Evolutionary conservation across 441 rosid genomes (phyloP), one percentile per base, ranked within the genome.

Genomic region (Jatropha multifida): DNA sequence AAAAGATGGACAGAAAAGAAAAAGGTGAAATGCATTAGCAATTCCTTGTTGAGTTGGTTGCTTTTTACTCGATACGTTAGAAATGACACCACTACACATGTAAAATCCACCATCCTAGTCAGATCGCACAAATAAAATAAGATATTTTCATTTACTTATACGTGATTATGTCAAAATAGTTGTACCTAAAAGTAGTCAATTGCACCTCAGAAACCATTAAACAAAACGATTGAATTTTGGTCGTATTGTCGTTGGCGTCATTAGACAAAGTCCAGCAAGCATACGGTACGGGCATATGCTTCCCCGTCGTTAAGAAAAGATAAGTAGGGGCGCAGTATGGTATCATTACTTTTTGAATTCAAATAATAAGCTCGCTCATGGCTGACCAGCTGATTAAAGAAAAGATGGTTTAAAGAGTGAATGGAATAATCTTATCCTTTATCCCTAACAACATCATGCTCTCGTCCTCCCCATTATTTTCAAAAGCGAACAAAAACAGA

Each of bases 21-120:
- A 41, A 41, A n/a, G 8, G 15, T 3, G 32, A 5, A 7, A 3
- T 13, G 0, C 5, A 32, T 27, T 9, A 42, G 76, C 41, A 46
- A 27, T 55, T 46, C 27, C 18, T 23, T 8, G 15, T 11, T 48
- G 13, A 48, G 52, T 12, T 12, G 14, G 32, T 68, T 10, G n/a
- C 41, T 52, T 62, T 17, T 12, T 62, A 9, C 4, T 32, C 5
- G 64, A 48, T 67, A 76, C 62, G 82, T 60, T 61, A 55, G 76
- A 71, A 81, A 71, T 58, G 85, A 76, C 75, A 58, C 76, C 80
- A 76, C 78, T 37, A 14, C 80, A 71, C 62, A 76, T 80, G 83
- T 77, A 78, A 54, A 70, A 73, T 74, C 84, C 79, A 79, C 63
- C 46, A 78, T 83, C 89, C 86, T 14, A 80, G 79, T 84, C 89